Base-by-base conservation (phyloP, 2,329 filamentous ascomycete species). In the Raffaelea albimanens region DNA sequence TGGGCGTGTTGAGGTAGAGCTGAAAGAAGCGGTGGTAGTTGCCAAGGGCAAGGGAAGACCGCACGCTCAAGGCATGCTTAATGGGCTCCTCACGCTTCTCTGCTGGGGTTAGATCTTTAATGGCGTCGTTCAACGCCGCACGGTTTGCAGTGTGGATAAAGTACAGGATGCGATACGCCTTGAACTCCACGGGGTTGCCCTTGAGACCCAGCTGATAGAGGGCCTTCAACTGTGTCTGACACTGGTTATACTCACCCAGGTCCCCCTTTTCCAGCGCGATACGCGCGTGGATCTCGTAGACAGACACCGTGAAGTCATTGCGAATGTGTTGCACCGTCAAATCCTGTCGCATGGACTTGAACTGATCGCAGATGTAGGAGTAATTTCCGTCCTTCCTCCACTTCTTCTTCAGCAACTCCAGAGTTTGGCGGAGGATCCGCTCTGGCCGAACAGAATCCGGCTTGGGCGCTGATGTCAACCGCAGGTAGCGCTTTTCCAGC, bases 171-270 rank as follows among this genome's bases (percentile, higher is more conserved):
- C 93, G 91, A 75, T 98, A 98, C 55, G 91, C 93, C 79, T 93
- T 93, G 71, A 98, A 98, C 69, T 98, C 93, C 70, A 87, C 83
- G 62, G 87, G 82, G 67, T 90, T 89, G 60, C 91, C 93, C 62
- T 87, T 87, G 64, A 95, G 72, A 57, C 87, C 85, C 70, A 87
- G 80, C 65, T 80, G 80, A 69, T 98, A 97, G 60, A 98, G 73
- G 56, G 85, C 88, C 67, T 88, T 87, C 63, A 98, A 76, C 72
- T 98, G 93, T 61, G 93, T 97, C 74, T 98, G 93, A 69, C 93
- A 98, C 78, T 98, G 93, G 74, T 98, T 98, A 93, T 98, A 98
- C 93, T 98, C 93, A 98, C 93, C 91, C 73, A 97, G 80, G 75
- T 98, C 93, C 70, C 87, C 89, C 78, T 94, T 96, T 69, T 98